Conservation (phyloP, 2,329 filamentous ascomycete species). For the Delphinella strobiligena region DNA sequence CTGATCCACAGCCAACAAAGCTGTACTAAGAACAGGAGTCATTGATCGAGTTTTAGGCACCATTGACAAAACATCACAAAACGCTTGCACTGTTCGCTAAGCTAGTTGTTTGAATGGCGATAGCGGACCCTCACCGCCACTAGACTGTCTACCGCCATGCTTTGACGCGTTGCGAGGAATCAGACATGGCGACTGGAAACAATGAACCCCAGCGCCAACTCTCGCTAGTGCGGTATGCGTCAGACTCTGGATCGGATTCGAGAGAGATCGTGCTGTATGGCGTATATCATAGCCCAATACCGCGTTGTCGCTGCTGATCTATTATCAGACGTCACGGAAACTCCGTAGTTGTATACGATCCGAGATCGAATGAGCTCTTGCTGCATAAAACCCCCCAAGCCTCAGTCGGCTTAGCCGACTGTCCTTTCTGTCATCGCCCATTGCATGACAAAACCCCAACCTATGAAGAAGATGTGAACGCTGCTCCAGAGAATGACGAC, state of each 20-base stretch:
- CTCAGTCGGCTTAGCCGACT: conserved; percentile 52
- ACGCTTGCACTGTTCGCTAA: too few relatives aligned
- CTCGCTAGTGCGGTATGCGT: conserved; percentile 61
- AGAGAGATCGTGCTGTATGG: conserved; percentile 67
- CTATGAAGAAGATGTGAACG: conserved; percentile 21
- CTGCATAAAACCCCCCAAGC: conserved; percentile 52
- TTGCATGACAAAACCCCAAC: conserved; percentile 37
- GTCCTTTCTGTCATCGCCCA: conserved; percentile 82
- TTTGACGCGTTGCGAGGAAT: too few relatives aligned
- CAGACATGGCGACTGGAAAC: conserved; percentile 10
- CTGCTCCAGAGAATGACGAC: conserved; percentile 24
- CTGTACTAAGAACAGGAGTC: too few relatives aligned
- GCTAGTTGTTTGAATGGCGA: too few relatives aligned
- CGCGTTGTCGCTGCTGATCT: conserved; percentile 7
- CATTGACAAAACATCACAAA: too few relatives aligned
- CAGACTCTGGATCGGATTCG: conserved; percentile 50
- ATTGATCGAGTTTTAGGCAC: too few relatives aligned
- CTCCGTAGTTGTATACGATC: conserved; percentile 84
- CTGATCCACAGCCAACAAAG: too few relatives aligned
- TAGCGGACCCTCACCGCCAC: too few relatives aligned
- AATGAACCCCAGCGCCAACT: conserved; percentile 28
- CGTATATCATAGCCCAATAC: conserved; percentile 4
- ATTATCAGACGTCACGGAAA: conserved; percentile 72
- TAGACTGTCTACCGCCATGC: too few relatives aligned
- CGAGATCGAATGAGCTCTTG: conserved; percentile 69